Percentiles rank a stretch among this genome's conserved stretches.
phyloP scores from a whole-genome alignment of 2,329 filamentous ascomycete species.

The Lecanicillium sp. region DNA sequence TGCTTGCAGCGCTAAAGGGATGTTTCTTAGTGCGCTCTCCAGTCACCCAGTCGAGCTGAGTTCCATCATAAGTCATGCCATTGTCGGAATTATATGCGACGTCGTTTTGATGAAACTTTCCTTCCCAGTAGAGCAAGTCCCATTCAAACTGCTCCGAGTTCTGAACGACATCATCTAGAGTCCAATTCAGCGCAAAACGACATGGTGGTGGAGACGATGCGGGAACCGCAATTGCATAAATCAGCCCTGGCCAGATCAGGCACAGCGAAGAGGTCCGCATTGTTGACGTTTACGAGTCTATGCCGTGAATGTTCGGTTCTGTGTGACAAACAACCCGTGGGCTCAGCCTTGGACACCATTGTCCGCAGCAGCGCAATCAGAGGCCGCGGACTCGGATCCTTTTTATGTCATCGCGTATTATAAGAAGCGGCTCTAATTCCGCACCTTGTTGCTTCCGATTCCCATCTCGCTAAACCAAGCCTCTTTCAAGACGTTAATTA shows the following conservation, averaged over 20 bases:
- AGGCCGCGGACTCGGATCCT: conserved; percentile 1
- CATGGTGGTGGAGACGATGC: conserved; percentile 21
- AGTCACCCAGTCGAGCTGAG: conserved; percentile 31
- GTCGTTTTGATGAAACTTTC: conserved; percentile 36
- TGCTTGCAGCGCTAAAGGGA: conserved; percentile 34
- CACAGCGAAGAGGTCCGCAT: conserved; percentile 2
- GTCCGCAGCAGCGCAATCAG: too few species aligned
- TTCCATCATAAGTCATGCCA: conserved; percentile 37
- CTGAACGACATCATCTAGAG: conserved; percentile 24
- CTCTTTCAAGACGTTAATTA: neutral
- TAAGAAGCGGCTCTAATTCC: neutral
- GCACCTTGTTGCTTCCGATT: neutral
- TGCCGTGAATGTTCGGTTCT: too few species aligned
- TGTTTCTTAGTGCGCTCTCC: conserved; percentile 30
- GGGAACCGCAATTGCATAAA: neutral
- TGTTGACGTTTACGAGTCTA: neutral
- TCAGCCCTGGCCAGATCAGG: conserved; percentile 2
- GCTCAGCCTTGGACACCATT: too few species aligned
- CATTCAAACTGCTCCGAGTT: conserved; percentile 27
- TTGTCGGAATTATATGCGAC: conserved; percentile 35
- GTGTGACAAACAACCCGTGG: too few species aligned
- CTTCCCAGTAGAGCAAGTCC: conserved; percentile 38
- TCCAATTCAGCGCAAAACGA: conserved; percentile 26
- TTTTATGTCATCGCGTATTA: conserved; percentile 1
- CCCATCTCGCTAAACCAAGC: neutral